A percentile compares a stretch with the other conserved stretches of the same genome.
phyloP scores from a whole-genome alignment of 2,329 filamentous ascomycete species.

The Botrytis cinerea region DNA sequence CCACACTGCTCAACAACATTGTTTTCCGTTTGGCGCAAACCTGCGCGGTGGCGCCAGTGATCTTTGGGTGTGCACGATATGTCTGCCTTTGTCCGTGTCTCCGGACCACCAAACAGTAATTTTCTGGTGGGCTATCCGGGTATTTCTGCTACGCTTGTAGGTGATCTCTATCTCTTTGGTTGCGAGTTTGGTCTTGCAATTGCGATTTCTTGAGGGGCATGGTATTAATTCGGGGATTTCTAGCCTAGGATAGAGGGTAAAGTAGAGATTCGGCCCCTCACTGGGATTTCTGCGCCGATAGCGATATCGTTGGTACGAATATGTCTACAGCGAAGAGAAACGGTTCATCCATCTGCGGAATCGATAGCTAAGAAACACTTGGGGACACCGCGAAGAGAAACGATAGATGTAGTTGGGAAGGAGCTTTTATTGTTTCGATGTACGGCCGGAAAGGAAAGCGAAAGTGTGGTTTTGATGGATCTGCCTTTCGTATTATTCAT shows the following conservation, averaged over 20 bases:
- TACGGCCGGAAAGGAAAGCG: slow-evolving; percentile 77
- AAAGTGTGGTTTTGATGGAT: slow-evolving; percentile 93
- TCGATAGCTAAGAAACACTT: slow-evolving; percentile 91
- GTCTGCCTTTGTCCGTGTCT: slow-evolving; percentile 90
- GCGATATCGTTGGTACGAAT: slow-evolving; percentile 91
- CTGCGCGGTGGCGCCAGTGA: slow-evolving; percentile 40
- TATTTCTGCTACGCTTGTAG: slow-evolving; percentile 93
- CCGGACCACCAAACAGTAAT: slow-evolving; percentile 93
- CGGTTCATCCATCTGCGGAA: slow-evolving; percentile 94
- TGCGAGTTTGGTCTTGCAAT: slow-evolving; percentile 24
- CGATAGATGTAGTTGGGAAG: slow-evolving; percentile 90
- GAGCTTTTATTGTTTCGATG: slow-evolving; percentile 92
- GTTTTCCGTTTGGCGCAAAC: slow-evolving; percentile 36
- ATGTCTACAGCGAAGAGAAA: slow-evolving; percentile 88
- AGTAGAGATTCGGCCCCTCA: slow-evolving; percentile 88
- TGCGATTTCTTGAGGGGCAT: slow-evolving; percentile 28
- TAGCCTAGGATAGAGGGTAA: slow-evolving; percentile 97
- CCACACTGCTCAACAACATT: slow-evolving; percentile 31
- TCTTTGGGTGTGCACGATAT: slow-evolving; percentile 47
- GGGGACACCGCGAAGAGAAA: slow-evolving; percentile 85
- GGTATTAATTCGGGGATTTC: slow-evolving; percentile 10
- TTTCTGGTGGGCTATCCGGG: slow-evolving; percentile 97
- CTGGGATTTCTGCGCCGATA: slow-evolving; percentile 85
- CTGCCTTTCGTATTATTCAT: slow-evolving; percentile 97
- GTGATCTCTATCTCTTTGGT: slow-evolving; percentile 45